Evolutionary conservation across 2,329 filamentous ascomycete genomes (phyloP), one percentile per base, ranked within the genome.

Genomic region (Hypoxylon sp.): DNA sequence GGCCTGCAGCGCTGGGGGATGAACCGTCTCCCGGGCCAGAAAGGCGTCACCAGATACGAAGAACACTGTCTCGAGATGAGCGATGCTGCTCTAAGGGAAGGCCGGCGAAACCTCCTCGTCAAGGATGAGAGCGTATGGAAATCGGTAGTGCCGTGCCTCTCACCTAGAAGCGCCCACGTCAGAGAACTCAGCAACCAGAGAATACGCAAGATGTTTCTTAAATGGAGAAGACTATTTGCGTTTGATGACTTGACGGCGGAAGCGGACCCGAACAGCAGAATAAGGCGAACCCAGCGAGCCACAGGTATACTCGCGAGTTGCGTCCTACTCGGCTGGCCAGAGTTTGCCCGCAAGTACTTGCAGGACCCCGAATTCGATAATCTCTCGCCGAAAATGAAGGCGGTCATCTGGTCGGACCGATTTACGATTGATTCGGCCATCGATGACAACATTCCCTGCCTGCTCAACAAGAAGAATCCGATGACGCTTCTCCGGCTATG

Each of bases 11-110:
- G 61, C 18, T 63, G 50, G 50, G 47, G 40, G 3, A 29, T 13
- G 1, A 48, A 35, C 15, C 43, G 50, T 24, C 29, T 13, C 35
- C 20, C 4, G 13, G 37, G 46, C 47, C 27, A 20, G 6, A 43
- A 27, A 27, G 8, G 1, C 8, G 50, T 58, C 3, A 58, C 42
- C 23, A 50, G 54, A 3, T 63, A 63, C 11, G 54, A 63, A 38
- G 61, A 63, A 24, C 45, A 61, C 26, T 63, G 58, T 31, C 43
- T 63, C 1, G 50, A 55, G 4, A 58, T 37, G 51, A 55, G 43
- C 11, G 54, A 63, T 9, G 27, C 2, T 21, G 50, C 54, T 13
- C 37, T 63, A 13, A 41, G 46, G 29, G 18, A 11, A 37, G 43
- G 26, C 15, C 58, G 55, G 11, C 54, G 54, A 18, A 40, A 37